Percentiles rank a stretch among this genome's conserved stretches.
Evolutionary conservation across 805 yeast species (phyloP).

Genomic region (Wickerhamiella alocasiicola): DNA sequence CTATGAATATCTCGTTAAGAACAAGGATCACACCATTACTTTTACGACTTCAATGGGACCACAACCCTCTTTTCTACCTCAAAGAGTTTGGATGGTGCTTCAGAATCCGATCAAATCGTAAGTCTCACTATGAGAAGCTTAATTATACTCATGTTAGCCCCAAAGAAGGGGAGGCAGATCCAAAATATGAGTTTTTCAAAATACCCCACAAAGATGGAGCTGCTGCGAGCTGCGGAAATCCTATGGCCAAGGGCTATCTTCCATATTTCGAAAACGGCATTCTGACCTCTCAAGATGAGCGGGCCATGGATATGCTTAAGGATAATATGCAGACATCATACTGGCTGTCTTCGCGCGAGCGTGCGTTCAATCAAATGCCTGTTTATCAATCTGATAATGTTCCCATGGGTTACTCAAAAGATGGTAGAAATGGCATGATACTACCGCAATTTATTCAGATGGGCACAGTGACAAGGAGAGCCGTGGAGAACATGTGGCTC

Average conservation of each 20-base stretch:
- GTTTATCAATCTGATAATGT: slow-evolving; percentile 35
- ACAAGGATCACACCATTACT: slow-evolving; percentile 67
- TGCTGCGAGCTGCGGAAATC: slow-evolving; percentile 51
- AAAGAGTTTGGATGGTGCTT: slow-evolving; percentile 83
- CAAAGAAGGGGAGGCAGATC: slow-evolving; percentile 5
- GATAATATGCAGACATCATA: slow-evolving; percentile 72
- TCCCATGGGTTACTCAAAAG: slow-evolving; percentile 19
- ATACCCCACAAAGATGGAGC: slow-evolving; percentile 87
- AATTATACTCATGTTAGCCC: slow-evolving; percentile 27
- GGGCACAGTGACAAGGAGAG: slow-evolving; percentile 95
- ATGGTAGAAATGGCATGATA: slow-evolving; percentile 46
- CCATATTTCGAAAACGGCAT: slow-evolving; percentile 61
- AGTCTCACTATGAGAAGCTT: slow-evolving; percentile 26
- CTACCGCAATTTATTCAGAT: slow-evolving; percentile 75
- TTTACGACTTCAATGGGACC: slow-evolving; percentile 74
- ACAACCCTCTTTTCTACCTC: slow-evolving; percentile 69
- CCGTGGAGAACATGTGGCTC: slow-evolving; percentile 95
- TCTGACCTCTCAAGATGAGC: slow-evolving; percentile 53
- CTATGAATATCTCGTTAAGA: slow-evolving; percentile 52
- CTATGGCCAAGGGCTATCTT: slow-evolving; percentile 66
- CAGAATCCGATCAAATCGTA: slow-evolving; percentile 34
- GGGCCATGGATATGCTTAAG: slow-evolving; percentile 68
- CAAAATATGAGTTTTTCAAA: slow-evolving; percentile 35
- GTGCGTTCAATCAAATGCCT: slow-evolving; percentile 77
- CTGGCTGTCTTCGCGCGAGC: slow-evolving; percentile 83